Percentiles rank a stretch among this genome's conserved stretches.
These are phyloP conservation scores for Hypoxylon crocopeplum DNA, from an alignment of 495 filamentous ascomycete genomes.

Conservation along the genomic window DNA sequence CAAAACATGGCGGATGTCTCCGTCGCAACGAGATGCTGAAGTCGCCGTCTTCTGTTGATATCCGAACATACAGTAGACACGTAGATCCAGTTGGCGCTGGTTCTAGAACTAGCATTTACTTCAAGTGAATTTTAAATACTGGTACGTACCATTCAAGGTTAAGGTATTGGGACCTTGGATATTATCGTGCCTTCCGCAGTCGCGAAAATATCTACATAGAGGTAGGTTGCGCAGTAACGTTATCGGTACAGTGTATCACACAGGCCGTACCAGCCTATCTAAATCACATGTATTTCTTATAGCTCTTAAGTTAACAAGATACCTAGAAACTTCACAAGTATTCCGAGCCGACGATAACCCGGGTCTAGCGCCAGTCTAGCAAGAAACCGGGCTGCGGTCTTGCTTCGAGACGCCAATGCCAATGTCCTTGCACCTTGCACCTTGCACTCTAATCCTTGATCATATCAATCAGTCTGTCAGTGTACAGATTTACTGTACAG, in stretches of 20 bases:
- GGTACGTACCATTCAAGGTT: too few species aligned
- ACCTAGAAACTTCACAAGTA: not conserved
- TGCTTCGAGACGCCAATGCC: too few species aligned
- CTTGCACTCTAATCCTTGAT: conserved; percentile 28
- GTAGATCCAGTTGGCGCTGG: not conserved
- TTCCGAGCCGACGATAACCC: conserved; percentile 34
- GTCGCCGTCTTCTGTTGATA: conserved; percentile 14
- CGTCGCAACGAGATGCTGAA: conserved; percentile 6
- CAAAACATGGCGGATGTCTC: conserved; percentile 1
- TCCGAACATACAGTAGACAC: not conserved
- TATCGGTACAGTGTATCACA: not conserved
- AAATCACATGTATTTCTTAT: not conserved
- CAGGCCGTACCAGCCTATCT: not conserved
- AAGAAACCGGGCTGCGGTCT: too few species aligned
- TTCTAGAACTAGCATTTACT: not conserved
- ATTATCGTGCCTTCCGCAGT: too few species aligned
- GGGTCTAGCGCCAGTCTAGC: conserved; percentile 1
- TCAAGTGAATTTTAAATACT: too few species aligned
- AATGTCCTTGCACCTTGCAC: conserved; percentile 13
- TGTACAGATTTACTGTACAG: conserved; percentile 32
- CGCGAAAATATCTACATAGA: too few species aligned
- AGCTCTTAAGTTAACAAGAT: not conserved
- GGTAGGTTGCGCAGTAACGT: too few species aligned
- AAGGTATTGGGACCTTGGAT: too few species aligned
- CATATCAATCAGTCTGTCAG: conserved; percentile 29